phyloP scores from a whole-genome alignment of 805 yeast species.

The Teunomyces cretensis region DNA sequence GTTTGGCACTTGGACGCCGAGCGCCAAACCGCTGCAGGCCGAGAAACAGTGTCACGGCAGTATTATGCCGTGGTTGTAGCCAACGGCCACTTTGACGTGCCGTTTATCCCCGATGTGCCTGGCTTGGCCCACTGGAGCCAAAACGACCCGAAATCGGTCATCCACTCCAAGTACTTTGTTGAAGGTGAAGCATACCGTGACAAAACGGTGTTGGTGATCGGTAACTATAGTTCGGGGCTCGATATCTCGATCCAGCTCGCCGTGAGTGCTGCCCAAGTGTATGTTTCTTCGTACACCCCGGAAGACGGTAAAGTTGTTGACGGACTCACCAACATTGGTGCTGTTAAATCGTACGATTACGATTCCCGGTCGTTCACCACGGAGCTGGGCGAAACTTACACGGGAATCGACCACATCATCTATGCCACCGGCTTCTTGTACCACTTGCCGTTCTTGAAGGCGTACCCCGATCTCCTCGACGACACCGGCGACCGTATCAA shows the following conservation, averaged over 20 bases:
- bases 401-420: conserved; percentile 18
- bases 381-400: conserved; percentile 13
- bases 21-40: neutral
- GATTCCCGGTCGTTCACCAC: conserved; percentile 5
- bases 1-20: conserved; percentile 7
- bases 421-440: conserved; percentile 26
- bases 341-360: conserved; percentile 2
- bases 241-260: conserved; percentile 15
- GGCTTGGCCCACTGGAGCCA: conserved; percentile 22
- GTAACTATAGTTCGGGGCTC: conserved; percentile 29
- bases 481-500: conserved; percentile 24
- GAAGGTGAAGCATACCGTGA: conserved; percentile 13
- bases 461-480: conserved; percentile 15
- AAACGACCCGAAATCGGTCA: conserved; percentile 13
- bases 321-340: conserved; percentile 2
- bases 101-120: conserved; percentile 19
- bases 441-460: conserved; percentile 21
- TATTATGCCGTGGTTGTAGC: conserved; percentile 25
- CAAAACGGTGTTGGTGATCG: conserved; percentile 20
- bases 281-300: conserved; percentile 10
- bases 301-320: neutral
- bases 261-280: conserved; percentile 11
- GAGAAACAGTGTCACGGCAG: neutral
- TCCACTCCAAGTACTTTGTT: conserved; percentile 21
- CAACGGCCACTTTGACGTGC: conserved; percentile 25